Evolutionary conservation across 176 grass and related monocot genomes (phyloP).

Genomic region (Thalia dealbata): DNA sequence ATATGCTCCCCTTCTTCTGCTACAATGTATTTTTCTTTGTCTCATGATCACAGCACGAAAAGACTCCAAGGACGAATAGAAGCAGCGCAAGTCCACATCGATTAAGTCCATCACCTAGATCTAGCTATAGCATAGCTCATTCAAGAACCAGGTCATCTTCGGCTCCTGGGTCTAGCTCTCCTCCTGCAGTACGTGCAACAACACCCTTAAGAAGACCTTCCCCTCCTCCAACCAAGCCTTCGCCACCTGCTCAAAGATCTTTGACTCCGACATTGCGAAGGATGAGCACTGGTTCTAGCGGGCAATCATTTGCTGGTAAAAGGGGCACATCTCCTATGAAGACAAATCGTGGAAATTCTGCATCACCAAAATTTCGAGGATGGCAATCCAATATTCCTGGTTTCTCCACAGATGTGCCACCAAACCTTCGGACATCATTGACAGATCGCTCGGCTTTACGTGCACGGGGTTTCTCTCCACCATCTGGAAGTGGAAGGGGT

Average conservation of each 20-base stretch:
- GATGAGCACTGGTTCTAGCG: conserved; percentile 60
- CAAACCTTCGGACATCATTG: conserved; percentile 73
- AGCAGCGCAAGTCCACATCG: conserved; percentile 85
- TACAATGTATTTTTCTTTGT: background rate
- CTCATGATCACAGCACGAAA: conserved; percentile 40
- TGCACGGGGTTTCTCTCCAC: conserved; percentile 60
- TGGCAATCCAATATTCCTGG: conserved; percentile 63
- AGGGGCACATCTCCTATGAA: conserved; percentile 62
- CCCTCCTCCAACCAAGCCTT: conserved; percentile 51
- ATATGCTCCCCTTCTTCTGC: background rate
- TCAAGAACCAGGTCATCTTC: conserved; percentile 50
- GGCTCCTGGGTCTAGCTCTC: conserved; percentile 48
- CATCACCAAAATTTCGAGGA: conserved; percentile 57
- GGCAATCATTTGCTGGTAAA: conserved; percentile 30
- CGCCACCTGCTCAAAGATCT: conserved; percentile 54
- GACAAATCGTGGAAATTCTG: conserved; percentile 41
- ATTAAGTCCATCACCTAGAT: conserved; percentile 65
- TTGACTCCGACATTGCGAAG: conserved; percentile 59
- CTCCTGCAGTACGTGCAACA: conserved; percentile 34
- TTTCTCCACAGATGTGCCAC: conserved; percentile 67
- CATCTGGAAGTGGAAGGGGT: conserved; percentile 45
- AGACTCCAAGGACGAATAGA: conserved; percentile 56
- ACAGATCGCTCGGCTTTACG: conserved; percentile 43
- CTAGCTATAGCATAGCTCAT: conserved; percentile 25
- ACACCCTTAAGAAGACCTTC: conserved; percentile 39